Percentiles rank a stretch among this genome's conserved stretches.
phyloP scores from a whole-genome alignment of 805 yeast genomes.

The Hanseniaspora lindneri region DNA sequence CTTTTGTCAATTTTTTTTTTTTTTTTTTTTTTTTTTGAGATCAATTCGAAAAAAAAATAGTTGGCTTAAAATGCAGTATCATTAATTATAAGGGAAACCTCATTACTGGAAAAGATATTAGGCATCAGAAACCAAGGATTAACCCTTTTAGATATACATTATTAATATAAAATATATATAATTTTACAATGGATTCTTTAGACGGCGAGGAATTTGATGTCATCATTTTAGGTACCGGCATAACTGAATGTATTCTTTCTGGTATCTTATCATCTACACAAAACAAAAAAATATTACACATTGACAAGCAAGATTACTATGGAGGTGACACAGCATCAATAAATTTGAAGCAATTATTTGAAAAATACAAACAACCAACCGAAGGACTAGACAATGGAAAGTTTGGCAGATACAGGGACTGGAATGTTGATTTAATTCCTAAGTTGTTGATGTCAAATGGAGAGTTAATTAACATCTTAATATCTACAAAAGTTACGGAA shows the following conservation, averaged over 20 bases:
- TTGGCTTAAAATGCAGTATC: too few species aligned
- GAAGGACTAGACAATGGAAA: conserved; percentile 50
- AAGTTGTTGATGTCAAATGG: conserved; percentile 96
- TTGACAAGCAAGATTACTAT: conserved; percentile 90
- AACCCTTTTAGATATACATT: too few species aligned
- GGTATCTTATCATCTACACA: conserved; percentile 84
- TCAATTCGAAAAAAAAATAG: too few species aligned
- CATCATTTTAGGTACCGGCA: conserved; percentile 86
- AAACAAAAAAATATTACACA: conserved; percentile 92
- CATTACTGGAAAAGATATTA: too few species aligned
- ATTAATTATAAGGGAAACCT: too few species aligned
- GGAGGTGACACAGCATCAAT: conserved; percentile 88
- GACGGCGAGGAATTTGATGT: conserved; percentile 76
- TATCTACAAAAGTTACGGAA: conserved; percentile 90
- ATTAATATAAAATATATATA: not conserved
- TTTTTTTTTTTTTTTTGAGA: too few species aligned
- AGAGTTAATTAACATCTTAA: conserved; percentile 86
- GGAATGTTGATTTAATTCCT: conserved; percentile 96
- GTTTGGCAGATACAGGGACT: conserved; percentile 86
- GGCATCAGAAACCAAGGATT: too few species aligned
- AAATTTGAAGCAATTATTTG: conserved; percentile 54
- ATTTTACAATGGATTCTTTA: conserved; percentile 48
- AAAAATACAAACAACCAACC: conserved; percentile 68
- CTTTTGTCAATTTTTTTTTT: too few species aligned
- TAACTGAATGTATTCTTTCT: conserved; percentile 90